phyloP scores from a whole-genome alignment of 345 rosid genomes.

The Erysimum cheiranthoides region DNA sequence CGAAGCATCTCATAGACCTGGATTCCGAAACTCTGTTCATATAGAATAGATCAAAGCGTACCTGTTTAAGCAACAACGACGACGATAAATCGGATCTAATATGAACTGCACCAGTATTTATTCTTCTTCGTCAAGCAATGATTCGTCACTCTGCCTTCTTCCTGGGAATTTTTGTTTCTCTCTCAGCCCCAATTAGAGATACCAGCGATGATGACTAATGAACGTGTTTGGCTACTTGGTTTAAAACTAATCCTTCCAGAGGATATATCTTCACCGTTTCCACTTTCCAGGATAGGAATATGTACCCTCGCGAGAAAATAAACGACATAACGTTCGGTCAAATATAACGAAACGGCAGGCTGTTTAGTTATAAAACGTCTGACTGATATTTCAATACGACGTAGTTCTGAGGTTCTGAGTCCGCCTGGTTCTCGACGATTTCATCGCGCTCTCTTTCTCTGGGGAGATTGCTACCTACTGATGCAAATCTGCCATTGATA shows the following conservation, averaged over 20 bases:
- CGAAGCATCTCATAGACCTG: constrained; percentile 10
- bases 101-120: not conserved
- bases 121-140: not conserved
- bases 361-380: constrained; percentile 1
- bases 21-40: not conserved
- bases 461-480: constrained; percentile 14
- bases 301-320: not conserved
- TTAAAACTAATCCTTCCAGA: not conserved
- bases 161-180: constrained; percentile 2
- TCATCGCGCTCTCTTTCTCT: constrained; percentile 14
- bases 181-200: not conserved
- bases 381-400: not conserved
- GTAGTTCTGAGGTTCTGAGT: constrained; percentile 19
- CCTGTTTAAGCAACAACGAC: constrained; percentile 27
- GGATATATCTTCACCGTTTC: constrained; percentile 11
- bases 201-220: not conserved
- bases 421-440: constrained; percentile 6
- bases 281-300: not conserved
- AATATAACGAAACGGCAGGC: constrained; percentile 5
- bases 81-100: constrained; percentile 3
- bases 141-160: constrained; percentile 14
- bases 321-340: constrained; percentile 13
- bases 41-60: constrained; percentile 22
- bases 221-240: constrained; percentile 28
- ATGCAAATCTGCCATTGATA: constrained; percentile 41